Evolutionary conservation across 2,329 filamentous ascomycete genomes (phyloP).

Genomic region (Conoideocrella luteorostrata): DNA sequence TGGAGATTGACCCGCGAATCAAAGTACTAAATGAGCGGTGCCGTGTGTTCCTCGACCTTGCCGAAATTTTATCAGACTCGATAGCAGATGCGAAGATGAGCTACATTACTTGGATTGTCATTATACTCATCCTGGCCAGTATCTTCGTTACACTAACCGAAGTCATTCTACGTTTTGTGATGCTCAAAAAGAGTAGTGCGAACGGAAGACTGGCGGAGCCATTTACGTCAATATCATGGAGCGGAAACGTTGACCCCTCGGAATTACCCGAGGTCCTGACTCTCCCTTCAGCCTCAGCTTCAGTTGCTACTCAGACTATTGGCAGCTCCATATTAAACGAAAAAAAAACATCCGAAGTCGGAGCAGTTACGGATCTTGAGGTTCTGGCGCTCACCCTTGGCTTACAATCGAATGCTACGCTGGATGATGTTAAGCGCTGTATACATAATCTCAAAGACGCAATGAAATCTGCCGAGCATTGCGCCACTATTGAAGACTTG

Average conservation of each 20-base stretch:
- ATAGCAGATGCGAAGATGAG: constrained; percentile 96
- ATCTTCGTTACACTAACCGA: constrained; percentile 89
- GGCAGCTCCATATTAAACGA: background rate
- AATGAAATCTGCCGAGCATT: background rate
- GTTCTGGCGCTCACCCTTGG: constrained; percentile 28
- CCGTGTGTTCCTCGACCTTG: constrained; percentile 90
- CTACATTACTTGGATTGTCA: constrained; percentile 95
- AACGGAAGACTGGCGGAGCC: constrained; percentile 11
- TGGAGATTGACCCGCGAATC: constrained; percentile 93
- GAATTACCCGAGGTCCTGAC: constrained; percentile 14
- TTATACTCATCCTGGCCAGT: constrained; percentile 82
- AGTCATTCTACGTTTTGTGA: constrained; percentile 77
- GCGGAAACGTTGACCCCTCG: constrained; percentile 9
- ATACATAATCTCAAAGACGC: constrained; percentile 24
- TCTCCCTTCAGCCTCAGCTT: constrained; percentile 9
- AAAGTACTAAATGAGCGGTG: constrained; percentile 96
- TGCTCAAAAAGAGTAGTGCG: constrained; percentile 41
- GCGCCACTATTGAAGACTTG: background rate
- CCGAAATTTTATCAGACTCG: constrained; percentile 87
- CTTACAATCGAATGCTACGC: constrained; percentile 25
- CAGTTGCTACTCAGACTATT: background rate
- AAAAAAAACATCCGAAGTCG: background rate
- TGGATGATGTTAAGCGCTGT: constrained; percentile 27
- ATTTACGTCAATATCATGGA: constrained; percentile 12
- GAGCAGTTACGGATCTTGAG: constrained; percentile 26